Evolutionary conservation across 208 protist genomes (phyloP), one percentile per base, ranked within the genome.

Genomic region (Naegleria fowleri): DNA sequence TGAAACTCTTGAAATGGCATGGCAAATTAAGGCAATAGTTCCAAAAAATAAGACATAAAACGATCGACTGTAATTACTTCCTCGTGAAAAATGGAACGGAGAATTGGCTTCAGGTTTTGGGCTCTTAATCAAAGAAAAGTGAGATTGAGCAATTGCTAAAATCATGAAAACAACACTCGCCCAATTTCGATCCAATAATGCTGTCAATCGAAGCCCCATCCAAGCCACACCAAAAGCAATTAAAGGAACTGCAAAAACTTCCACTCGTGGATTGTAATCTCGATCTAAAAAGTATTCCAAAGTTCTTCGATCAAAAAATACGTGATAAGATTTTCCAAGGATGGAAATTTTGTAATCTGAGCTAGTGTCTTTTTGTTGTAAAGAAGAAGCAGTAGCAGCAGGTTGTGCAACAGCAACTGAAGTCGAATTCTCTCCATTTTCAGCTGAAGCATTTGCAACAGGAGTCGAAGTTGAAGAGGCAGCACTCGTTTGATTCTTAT

Each of bases 81-180:
- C 15, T 25, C 7, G 38, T 39, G 86, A 41, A 25, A n/a, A 67
- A 29, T 89, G 86, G 6, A 67, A 7, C 36, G 86, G 86, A 25
- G 86, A 89, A 40, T 89, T 39, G 19, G 86, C 86, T 11, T 89
- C 86, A 55, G 86, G 86, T 67, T 89, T 43, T 75, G 86, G 86
- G 67, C 86, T 89, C 48, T 89, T 89, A 4, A 89, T n/a, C 5
- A 89, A 29, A 9, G 86, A 89, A 40, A 89, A 89, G 9, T 89
- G 86, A 41, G n/a, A 38, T n/a, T 29, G 19, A 67, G 43, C 41
- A 67, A 67, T 38, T 15, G 48, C 9, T 41, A 89, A 3, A 38
- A 5, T n/a, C 29, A 89, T 41, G 0, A 89, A 67, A 22, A 58
- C 29, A 41, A 67, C 9, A 33, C 67, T 67, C 5, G n/a, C 15